Percentiles rank a stretch among this genome's conserved stretches.
phyloP scores from a whole-genome alignment of 192 early-diverging fungal genomes.

The Thamnidium elegans region DNA sequence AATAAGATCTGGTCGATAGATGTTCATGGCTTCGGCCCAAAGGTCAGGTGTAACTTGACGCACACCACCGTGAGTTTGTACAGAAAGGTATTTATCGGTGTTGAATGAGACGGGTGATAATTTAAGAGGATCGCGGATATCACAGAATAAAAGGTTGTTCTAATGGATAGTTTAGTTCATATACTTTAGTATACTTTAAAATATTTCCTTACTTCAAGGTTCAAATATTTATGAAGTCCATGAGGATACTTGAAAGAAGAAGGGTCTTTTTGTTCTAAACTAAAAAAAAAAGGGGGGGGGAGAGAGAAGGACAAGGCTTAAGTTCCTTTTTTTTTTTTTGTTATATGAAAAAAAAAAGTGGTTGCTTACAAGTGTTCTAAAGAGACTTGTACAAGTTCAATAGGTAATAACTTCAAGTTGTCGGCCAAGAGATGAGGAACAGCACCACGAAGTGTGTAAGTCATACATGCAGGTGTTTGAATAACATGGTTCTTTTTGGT shows the following conservation, averaged over 20 bases:
- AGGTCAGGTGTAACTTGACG: conserved; percentile 48
- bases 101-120: conserved; percentile 37
- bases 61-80: conserved; percentile 47
- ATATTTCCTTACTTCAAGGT: conserved; percentile 33
- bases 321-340: too few relatives aligned
- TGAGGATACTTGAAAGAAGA: conserved; percentile 35
- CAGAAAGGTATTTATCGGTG: conserved; percentile 50
- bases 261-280: conserved; percentile 39
- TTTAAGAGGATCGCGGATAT: conserved; percentile 47
- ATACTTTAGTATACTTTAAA: not conserved
- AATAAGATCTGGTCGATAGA: conserved; percentile 49
- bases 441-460: conserved; percentile 48
- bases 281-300: conserved; percentile 13
- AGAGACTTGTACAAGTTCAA: conserved; percentile 42
- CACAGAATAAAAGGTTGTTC: conserved; percentile 42
- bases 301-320: too few relatives aligned
- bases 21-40: conserved; percentile 39
- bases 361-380: conserved; percentile 48
- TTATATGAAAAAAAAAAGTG: not conserved
- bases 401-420: conserved; percentile 40
- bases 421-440: conserved; percentile 57
- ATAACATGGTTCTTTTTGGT: conserved; percentile 23
- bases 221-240: conserved; percentile 47
- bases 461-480: conserved; percentile 51
- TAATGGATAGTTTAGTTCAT: not conserved